Conservation (phyloP, 371 early-diverging fungal species). For the Haplosporangium sp. region DNA sequence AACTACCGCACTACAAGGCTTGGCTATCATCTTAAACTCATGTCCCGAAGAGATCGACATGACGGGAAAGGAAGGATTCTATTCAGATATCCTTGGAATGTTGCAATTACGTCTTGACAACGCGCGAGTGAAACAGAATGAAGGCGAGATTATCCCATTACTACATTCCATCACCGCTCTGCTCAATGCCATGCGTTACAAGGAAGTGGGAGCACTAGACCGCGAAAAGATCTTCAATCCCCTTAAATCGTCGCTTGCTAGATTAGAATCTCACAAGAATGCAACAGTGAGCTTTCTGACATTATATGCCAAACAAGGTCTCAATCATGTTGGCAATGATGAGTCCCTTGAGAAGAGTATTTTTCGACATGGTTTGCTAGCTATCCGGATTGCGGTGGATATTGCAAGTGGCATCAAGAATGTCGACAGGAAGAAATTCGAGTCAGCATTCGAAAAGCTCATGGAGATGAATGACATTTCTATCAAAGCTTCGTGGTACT, state of each 20-base stretch:
- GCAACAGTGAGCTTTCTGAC: too few species aligned
- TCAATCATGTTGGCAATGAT: constrained; percentile 4
- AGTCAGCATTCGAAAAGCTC: not conserved
- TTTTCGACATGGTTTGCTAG: not conserved
- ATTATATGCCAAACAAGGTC: not conserved
- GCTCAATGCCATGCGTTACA: too few species aligned
- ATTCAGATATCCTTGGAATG: not conserved
- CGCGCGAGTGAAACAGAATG: not conserved
- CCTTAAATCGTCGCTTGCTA: too few species aligned
- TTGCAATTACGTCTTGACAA: not conserved
- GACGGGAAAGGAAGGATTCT: too few species aligned
- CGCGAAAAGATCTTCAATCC: too few species aligned
- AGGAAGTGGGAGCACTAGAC: too few species aligned
- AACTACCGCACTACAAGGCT: not conserved
- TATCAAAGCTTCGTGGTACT: not conserved
- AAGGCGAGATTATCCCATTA: not conserved
- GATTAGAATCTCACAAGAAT: too few species aligned
- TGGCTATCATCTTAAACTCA: not conserved
- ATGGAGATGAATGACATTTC: not conserved
- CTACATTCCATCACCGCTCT: not conserved
- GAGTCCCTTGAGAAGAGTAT: constrained; percentile 5
- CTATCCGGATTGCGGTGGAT: too few species aligned
- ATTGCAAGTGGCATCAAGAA: too few species aligned
- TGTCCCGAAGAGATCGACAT: not conserved
- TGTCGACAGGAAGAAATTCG: not conserved